Conservation (phyloP, 2,329 filamentous ascomycete species). For the Didymella glomerata region DNA sequence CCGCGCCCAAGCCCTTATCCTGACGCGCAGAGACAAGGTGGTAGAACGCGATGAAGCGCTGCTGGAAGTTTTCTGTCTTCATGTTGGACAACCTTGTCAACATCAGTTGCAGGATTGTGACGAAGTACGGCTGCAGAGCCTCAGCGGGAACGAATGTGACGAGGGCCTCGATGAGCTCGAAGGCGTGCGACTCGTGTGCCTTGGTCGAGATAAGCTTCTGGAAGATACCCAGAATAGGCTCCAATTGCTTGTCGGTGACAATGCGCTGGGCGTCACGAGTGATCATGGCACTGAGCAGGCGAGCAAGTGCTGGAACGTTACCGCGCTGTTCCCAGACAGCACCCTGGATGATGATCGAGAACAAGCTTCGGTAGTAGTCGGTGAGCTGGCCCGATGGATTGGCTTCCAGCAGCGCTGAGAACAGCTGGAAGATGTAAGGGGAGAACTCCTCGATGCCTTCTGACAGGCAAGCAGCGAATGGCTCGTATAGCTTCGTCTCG, state of each 20-base stretch:
- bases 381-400: conserved; percentile 82
- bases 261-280: conserved; percentile 78
- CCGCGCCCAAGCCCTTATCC: conserved; percentile 84
- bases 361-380: conserved; percentile 79
- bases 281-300: conserved; percentile 84
- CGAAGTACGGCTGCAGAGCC: conserved; percentile 79
- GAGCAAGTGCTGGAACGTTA: conserved; percentile 89
- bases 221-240: conserved; percentile 93
- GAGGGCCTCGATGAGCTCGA: conserved; percentile 87
- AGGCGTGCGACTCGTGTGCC: conserved; percentile 83
- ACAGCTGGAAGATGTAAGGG: conserved; percentile 95
- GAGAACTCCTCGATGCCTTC: conserved; percentile 92
- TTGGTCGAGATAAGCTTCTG: conserved; percentile 85
- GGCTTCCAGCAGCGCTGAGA: conserved; percentile 87
- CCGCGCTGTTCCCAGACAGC: conserved; percentile 89
- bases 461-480: conserved; percentile 80
- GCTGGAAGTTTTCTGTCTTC: conserved; percentile 83
- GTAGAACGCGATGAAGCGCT: conserved; percentile 92
- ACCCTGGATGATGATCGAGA: conserved; percentile 81
- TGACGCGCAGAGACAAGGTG: conserved; percentile 85
- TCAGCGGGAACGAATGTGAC: conserved; percentile 76
- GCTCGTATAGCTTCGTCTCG: conserved; percentile 81
- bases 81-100: conserved; percentile 75
- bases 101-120: conserved; percentile 80
- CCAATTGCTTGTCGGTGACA: conserved; percentile 79